Evolutionary conservation across 2,329 filamentous ascomycete genomes (phyloP).

Genomic region (Venturia pyrina): DNA sequence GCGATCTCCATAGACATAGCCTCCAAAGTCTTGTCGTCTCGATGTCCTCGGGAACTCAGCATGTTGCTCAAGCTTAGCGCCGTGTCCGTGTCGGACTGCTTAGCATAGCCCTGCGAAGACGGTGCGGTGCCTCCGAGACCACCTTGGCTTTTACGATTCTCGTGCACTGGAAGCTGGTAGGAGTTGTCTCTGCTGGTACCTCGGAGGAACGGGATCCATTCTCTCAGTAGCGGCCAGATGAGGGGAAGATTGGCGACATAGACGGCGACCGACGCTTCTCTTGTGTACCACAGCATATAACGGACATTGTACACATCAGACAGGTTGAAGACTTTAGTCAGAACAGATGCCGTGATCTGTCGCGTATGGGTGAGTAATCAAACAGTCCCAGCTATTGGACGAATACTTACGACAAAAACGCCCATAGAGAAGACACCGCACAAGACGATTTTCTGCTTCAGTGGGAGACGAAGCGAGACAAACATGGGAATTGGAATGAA

Average conservation of each 20-base stretch:
- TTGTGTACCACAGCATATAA: conserved; percentile 42
- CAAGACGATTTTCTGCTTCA: conserved; percentile 45
- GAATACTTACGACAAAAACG: conserved; percentile 35
- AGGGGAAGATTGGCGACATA: conserved; percentile 45
- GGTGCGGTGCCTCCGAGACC: not conserved
- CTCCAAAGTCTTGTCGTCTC: not conserved
- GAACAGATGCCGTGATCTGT: conserved; percentile 30
- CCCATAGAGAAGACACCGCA: conserved; percentile 41
- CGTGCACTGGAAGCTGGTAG: not conserved
- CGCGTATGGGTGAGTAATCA: not conserved
- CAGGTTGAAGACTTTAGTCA: conserved; percentile 42
- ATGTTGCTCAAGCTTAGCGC: not conserved
- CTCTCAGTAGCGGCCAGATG: conserved; percentile 42
- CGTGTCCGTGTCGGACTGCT: not conserved
- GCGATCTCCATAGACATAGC: not conserved
- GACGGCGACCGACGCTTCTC: conserved; percentile 44
- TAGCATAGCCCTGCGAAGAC: not conserved
- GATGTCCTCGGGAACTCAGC: not conserved
- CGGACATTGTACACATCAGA: conserved; percentile 28
- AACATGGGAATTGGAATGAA: conserved; percentile 47
- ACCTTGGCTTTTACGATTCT: not conserved
- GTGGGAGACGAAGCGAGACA: conserved; percentile 37
- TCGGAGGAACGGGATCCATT: conserved; percentile 28
- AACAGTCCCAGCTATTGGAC: not conserved
- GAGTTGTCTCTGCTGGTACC: conserved; percentile 2